These are phyloP conservation scores for Spirogloea muscicola DNA, from an alignment of 139 green algal species.

Conservation along the genomic window DNA sequence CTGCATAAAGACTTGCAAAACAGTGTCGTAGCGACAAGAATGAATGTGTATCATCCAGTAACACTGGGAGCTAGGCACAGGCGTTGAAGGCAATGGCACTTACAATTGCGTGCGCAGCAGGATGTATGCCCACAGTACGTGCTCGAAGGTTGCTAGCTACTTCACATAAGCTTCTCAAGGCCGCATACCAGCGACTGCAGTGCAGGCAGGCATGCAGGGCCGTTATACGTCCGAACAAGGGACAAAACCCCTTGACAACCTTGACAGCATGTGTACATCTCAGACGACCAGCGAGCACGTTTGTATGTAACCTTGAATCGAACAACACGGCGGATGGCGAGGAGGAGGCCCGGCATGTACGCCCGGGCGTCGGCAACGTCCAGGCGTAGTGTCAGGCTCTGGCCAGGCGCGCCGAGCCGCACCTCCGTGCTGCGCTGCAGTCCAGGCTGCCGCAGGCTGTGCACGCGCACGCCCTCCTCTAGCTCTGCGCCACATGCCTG, in stretches of 20 bases:
- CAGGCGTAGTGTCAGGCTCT: conserved; percentile 1
- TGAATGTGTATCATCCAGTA: too few species aligned
- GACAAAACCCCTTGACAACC: neutral
- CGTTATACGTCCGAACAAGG: neutral
- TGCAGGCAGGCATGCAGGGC: neutral
- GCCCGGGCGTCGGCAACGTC: conserved; percentile 8
- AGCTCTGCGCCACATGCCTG: too few species aligned
- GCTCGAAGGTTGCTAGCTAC: too few species aligned
- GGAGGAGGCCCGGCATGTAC: conserved; percentile 33
- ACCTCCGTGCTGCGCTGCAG: conserved; percentile 11
- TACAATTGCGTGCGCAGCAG: too few species aligned
- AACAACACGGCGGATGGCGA: conserved; percentile 23
- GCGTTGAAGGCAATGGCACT: too few species aligned
- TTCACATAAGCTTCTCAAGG: conserved; percentile 34
- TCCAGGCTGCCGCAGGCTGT: conserved; percentile 26
- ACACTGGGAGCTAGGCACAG: too few species aligned
- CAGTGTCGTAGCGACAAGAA: too few species aligned
- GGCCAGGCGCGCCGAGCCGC: neutral
- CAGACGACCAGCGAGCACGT: neutral
- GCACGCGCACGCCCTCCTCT: conserved; percentile 30
- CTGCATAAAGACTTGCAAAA: too few species aligned
- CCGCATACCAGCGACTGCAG: conserved; percentile 31
- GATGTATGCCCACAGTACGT: too few species aligned
- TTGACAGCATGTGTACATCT: neutral
- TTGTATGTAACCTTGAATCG: conserved; percentile 6